Percentiles rank a stretch among this genome's conserved stretches.
phyloP scores from a whole-genome alignment of 371 early-diverging fungal genomes.

The Saksenaea oblongispora region DNA sequence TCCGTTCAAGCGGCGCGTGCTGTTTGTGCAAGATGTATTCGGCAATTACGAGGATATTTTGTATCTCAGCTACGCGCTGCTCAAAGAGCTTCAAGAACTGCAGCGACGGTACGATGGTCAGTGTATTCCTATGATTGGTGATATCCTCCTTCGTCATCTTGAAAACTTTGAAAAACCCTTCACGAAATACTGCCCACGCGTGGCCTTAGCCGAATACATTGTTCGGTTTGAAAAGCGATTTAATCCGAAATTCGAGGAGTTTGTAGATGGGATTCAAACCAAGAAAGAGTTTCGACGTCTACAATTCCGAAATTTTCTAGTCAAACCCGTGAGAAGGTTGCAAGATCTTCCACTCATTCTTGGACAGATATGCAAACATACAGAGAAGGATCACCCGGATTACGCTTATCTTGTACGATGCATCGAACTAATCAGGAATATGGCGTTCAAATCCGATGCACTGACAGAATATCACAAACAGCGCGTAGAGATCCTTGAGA shows the following conservation, averaged over 20 bases:
- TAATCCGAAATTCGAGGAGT: conserved; percentile 53
- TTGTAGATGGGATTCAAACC: conserved; percentile 45
- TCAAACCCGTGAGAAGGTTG: conserved; percentile 73
- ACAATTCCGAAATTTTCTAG: conserved; percentile 37
- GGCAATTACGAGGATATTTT: conserved; percentile 72
- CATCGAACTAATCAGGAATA: conserved; percentile 33
- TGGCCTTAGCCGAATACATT: conserved; percentile 71
- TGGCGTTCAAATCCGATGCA: conserved; percentile 25
- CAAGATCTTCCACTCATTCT: conserved; percentile 83
- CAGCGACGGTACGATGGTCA: conserved; percentile 55
- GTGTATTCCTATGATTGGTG: conserved; percentile 76
- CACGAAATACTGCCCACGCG: conserved; percentile 79
- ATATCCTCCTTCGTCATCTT: conserved; percentile 72
- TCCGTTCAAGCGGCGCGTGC: conserved; percentile 46
- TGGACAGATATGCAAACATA: conserved; percentile 72
- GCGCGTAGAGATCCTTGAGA: conserved; percentile 14
- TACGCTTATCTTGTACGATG: conserved; percentile 69
- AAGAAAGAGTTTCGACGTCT: conserved; percentile 57
- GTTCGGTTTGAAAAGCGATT: conserved; percentile 66
- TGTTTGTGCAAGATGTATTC: conserved; percentile 78
- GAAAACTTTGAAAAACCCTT: conserved; percentile 67
- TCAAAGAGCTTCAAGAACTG: conserved; percentile 56
- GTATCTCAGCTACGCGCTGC: conserved; percentile 64
- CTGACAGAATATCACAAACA: conserved; percentile 10
- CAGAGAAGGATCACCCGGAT: conserved; percentile 76